Evolutionary conservation across 495 filamentous ascomycete genomes (phyloP).

Genomic region (Aspergillus ostianus): DNA sequence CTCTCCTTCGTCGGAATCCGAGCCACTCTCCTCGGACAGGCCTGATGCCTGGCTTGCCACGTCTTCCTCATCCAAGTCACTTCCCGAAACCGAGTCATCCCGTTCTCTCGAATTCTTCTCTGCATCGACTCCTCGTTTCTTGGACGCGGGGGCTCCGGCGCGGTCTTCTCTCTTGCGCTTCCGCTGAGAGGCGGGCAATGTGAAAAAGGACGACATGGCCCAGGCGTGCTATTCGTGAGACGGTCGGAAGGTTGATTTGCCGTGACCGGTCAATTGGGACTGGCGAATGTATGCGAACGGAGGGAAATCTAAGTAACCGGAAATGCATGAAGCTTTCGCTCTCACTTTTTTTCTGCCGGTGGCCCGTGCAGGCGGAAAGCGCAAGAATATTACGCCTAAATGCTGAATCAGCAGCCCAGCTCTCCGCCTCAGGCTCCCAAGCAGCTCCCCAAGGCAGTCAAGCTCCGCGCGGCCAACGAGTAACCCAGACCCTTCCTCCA

Average conservation of each 20-base stretch:
- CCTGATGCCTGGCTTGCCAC: slow-evolving; percentile 38
- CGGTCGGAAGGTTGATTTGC: not conserved
- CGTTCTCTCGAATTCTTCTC: slow-evolving; percentile 33
- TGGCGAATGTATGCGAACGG: not conserved
- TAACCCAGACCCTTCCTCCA: slow-evolving; percentile 13
- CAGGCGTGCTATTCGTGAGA: slow-evolving; percentile 8
- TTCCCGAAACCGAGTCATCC: slow-evolving; percentile 79
- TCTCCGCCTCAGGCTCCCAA: slow-evolving; percentile 30
- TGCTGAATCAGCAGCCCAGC: slow-evolving; percentile 41
- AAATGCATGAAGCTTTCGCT: slow-evolving; percentile 15
- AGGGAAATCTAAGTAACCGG: not conserved
- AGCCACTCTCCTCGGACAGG: slow-evolving; percentile 46
- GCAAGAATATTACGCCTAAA: slow-evolving; percentile 24
- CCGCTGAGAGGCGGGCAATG: slow-evolving; percentile 69
- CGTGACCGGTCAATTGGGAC: slow-evolving; percentile 3
- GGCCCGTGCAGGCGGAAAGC: slow-evolving; percentile 31
- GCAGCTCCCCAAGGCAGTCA: slow-evolving; percentile 45
- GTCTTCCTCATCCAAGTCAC: slow-evolving; percentile 68
- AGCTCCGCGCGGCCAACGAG: slow-evolving; percentile 38
- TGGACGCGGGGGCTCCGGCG: slow-evolving; percentile 48
- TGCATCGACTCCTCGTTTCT: slow-evolving; percentile 52
- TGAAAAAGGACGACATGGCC: slow-evolving; percentile 83
- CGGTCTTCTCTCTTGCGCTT: slow-evolving; percentile 71
- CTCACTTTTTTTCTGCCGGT: slow-evolving; percentile 45
- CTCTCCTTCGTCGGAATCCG: slow-evolving; percentile 64